Percentiles rank a stretch among this genome's conserved stretches.
Conservation (phyloP, 2,329 filamentous ascomycete species). For the Byssochlamys sp. region DNA sequence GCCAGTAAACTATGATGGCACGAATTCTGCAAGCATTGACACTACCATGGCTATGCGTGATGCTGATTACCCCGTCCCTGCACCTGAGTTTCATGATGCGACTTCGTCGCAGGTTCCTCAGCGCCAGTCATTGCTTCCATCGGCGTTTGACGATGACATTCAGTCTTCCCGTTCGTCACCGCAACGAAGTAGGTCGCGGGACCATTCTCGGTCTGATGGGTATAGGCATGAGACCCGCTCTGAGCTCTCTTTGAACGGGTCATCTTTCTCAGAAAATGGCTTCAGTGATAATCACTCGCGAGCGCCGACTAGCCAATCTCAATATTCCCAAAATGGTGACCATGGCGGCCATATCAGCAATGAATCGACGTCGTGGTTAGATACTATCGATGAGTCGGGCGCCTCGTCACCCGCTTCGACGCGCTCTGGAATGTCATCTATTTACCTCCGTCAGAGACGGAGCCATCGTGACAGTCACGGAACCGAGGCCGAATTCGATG, state of each 20-base stretch:
- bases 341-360: slow-evolving; percentile 57
- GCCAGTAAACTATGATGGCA: slow-evolving; percentile 25
- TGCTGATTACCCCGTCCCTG: slow-evolving; percentile 28
- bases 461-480: slow-evolving; percentile 59
- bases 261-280: slow-evolving; percentile 41
- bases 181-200: slow-evolving; percentile 34
- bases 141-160: slow-evolving; percentile 22
- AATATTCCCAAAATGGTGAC: slow-evolving; percentile 19
- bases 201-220: slow-evolving; percentile 21
- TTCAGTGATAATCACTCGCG: slow-evolving; percentile 1
- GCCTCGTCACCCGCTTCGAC: slow-evolving; percentile 69
- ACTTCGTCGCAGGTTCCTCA: slow-evolving; percentile 23
- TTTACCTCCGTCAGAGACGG: slow-evolving; percentile 59
- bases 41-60: slow-evolving; percentile 47
- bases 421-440: slow-evolving; percentile 67
- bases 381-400: slow-evolving; percentile 83
- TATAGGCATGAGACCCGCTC: slow-evolving; percentile 2
- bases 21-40: slow-evolving; percentile 38
- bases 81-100: slow-evolving; percentile 17
- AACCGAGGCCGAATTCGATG: slow-evolving; percentile 85
- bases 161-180: slow-evolving; percentile 9
- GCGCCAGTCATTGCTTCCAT: slow-evolving; percentile 30
- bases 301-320: slow-evolving; percentile 16
- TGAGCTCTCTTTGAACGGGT: neutral
- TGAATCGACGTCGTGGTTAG: slow-evolving; percentile 83